phyloP scores from a whole-genome alignment of 2,329 filamentous ascomycete species.

The Xylaria sp. region DNA sequence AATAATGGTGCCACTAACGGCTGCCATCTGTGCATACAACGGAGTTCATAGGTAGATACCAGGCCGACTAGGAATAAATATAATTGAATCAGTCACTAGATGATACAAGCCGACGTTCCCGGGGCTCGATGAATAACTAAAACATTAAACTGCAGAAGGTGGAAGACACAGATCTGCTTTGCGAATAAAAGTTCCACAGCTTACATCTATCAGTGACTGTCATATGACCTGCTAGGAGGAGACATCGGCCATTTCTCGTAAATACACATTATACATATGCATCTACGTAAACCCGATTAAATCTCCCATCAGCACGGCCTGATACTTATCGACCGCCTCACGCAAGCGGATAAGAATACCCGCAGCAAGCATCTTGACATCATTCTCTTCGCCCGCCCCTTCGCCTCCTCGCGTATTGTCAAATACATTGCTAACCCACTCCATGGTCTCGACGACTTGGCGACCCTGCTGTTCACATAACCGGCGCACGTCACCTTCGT shows the following conservation, averaged over 20 bases:
- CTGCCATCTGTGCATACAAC: background rate
- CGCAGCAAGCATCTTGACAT: slow-evolving; percentile 81
- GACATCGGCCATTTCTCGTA: background rate
- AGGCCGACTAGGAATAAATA: slow-evolving; percentile 19
- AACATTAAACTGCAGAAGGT: background rate
- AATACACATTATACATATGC: background rate
- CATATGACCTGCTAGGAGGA: background rate
- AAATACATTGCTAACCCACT: slow-evolving; percentile 86
- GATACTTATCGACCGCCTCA: slow-evolving; percentile 85
- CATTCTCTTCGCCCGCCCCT: slow-evolving; percentile 75
- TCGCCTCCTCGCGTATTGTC: slow-evolving; percentile 63
- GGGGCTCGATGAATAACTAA: no score
- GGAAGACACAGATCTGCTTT: background rate
- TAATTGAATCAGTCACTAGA: slow-evolving; percentile 2
- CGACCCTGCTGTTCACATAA: slow-evolving; percentile 79
- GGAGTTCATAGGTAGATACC: slow-evolving; percentile 34
- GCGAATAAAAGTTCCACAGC: background rate
- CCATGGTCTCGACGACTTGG: slow-evolving; percentile 84
- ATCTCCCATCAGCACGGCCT: slow-evolving; percentile 79
- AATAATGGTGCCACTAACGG: background rate
- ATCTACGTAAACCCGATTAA: slow-evolving; percentile 56
- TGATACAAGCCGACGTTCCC: background rate
- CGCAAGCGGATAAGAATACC: slow-evolving; percentile 80
- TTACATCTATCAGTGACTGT: background rate
- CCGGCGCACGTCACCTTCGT: slow-evolving; percentile 75